Evolutionary conservation across 345 rosid genomes (phyloP).

Genomic region (Erucastrum elatum): DNA sequence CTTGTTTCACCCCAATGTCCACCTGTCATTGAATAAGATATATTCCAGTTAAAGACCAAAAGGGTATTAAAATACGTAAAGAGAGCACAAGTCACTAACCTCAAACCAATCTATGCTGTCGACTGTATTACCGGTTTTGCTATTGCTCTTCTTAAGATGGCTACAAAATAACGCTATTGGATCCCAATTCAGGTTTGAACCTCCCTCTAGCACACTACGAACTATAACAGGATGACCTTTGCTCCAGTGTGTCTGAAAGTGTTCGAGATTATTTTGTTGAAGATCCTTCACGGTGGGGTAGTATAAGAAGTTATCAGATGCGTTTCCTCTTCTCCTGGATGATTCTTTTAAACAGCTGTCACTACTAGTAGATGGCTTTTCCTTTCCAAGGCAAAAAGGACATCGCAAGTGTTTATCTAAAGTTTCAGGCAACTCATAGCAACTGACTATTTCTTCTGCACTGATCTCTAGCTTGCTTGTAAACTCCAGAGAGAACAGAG

Average conservation of each 20-base stretch:
- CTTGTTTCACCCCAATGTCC: conserved; percentile 73
- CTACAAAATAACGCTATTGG: conserved; percentile 81
- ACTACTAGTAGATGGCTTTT: conserved; percentile 44
- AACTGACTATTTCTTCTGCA: conserved; percentile 86
- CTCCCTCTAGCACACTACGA: conserved; percentile 56
- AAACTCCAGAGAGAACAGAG: conserved; percentile 55
- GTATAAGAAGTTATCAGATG: conserved; percentile 67
- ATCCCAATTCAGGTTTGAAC: conserved; percentile 73
- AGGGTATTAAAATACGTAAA: not conserved
- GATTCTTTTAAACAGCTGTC: conserved; percentile 62
- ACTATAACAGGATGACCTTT: conserved; percentile 88
- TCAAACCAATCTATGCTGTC: conserved; percentile 78
- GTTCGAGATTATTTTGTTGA: conserved; percentile 68
- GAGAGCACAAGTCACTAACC: conserved; percentile 51
- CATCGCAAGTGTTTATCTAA: conserved; percentile 59
- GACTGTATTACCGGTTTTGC: conserved; percentile 37
- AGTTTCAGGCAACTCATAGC: conserved; percentile 84
- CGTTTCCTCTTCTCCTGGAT: conserved; percentile 63
- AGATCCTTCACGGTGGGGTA: conserved; percentile 56
- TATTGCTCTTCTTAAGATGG: conserved; percentile 60
- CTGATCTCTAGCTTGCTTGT: conserved; percentile 66
- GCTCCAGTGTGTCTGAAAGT: conserved; percentile 93
- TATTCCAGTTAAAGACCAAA: not conserved
- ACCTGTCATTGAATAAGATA: conserved; percentile 55
- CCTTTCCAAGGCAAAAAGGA: conserved; percentile 56